Percentiles rank a stretch among this genome's conserved stretches.
Conservation (phyloP, 495 filamentous ascomycete genomes). For the Xylaria curta region DNA sequence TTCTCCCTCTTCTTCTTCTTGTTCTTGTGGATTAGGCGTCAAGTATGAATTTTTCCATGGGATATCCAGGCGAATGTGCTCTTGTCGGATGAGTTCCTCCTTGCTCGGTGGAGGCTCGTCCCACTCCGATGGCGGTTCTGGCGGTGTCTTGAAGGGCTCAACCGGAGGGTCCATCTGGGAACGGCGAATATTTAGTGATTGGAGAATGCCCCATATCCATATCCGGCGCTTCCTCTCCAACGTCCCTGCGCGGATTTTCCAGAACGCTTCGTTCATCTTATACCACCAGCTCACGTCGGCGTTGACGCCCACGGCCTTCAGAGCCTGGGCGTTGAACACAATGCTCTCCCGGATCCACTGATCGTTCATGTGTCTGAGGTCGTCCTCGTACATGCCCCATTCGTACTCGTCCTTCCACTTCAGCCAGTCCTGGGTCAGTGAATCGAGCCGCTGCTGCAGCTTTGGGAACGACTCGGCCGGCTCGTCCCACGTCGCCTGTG, state of each 20-base stretch:
- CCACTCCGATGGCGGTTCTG: neutral
- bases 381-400: neutral
- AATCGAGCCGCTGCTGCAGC: neutral
- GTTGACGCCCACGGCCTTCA: constrained; percentile 9
- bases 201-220: neutral
- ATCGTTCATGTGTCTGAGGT: neutral
- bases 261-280: neutral
- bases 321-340: neutral
- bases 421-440: neutral
- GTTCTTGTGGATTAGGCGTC: neutral
- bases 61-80: neutral
- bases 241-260: neutral
- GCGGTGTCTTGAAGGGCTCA: neutral
- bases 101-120: neutral
- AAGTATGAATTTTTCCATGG: neutral
- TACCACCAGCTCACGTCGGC: neutral
- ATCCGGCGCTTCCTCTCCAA: constrained; percentile 8
- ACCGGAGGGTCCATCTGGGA: neutral
- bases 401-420: neutral
- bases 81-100: neutral
- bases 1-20: too few species aligned
- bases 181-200: neutral
- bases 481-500: neutral
- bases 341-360: neutral
- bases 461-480: neutral